A percentile compares a stretch with the other conserved stretches of the same genome.
Evolutionary conservation across 345 rosid species (phyloP).

Genomic region (Erysimum cheiranthoides): DNA sequence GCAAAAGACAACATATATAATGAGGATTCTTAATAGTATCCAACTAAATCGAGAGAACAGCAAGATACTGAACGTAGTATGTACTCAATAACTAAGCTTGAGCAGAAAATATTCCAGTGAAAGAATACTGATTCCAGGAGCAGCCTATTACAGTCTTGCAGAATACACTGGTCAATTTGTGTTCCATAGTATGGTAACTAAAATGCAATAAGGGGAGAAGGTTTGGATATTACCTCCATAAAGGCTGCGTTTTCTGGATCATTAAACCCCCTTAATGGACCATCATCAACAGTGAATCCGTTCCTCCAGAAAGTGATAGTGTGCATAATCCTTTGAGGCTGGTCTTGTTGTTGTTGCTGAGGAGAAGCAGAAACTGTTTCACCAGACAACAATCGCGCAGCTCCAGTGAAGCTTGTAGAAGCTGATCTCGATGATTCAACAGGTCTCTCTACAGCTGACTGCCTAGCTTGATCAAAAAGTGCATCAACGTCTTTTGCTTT

Average conservation of each 20-base stretch:
- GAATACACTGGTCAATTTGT: background rate
- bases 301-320: slow-evolving; percentile 84
- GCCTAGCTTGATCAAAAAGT: slow-evolving; percentile 71
- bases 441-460: slow-evolving; percentile 70
- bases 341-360: slow-evolving; percentile 53
- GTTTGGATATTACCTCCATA: slow-evolving; percentile 64
- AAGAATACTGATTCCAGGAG: background rate
- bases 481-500: slow-evolving; percentile 65
- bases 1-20: slow-evolving; percentile 34
- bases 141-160: background rate
- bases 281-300: slow-evolving; percentile 92
- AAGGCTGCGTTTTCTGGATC: slow-evolving; percentile 84
- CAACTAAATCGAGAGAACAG: background rate
- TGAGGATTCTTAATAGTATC: background rate
- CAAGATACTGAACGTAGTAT: background rate
- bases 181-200: background rate
- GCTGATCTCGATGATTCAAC: slow-evolving; percentile 64
- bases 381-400: slow-evolving; percentile 76
- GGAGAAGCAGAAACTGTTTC: slow-evolving; percentile 66
- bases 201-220: background rate
- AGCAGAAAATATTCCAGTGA: background rate
- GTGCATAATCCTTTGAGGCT: slow-evolving; percentile 62
- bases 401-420: slow-evolving; percentile 76
- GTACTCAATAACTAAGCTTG: background rate
- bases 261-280: slow-evolving; percentile 72